Evolutionary conservation across 768 basidiomycete species (phyloP).

Genomic region (Collybiopsis confluens): DNA sequence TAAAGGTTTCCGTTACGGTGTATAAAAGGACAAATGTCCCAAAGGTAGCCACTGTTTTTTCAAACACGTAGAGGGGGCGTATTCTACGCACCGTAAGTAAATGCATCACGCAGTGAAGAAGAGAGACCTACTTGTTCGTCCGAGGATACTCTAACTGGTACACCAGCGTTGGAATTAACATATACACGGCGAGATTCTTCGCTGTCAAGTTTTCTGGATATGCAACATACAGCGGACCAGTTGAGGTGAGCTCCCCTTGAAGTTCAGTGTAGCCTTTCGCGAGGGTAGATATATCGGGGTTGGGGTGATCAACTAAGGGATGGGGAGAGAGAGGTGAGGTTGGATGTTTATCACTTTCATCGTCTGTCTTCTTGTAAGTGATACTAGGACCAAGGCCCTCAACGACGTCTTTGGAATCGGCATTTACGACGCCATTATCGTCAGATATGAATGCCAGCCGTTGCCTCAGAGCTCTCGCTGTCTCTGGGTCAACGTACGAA

Average conservation of each 20-base stretch:
- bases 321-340: slow-evolving; percentile 24
- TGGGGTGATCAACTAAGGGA: slow-evolving; percentile 62
- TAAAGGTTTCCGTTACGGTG: slow-evolving; percentile 91
- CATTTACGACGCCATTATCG: slow-evolving; percentile 12
- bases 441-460: slow-evolving; percentile 43
- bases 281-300: slow-evolving; percentile 56
- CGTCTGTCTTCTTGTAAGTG: slow-evolving; percentile 3
- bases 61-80: slow-evolving; percentile 78
- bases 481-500: slow-evolving; percentile 50
- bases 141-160: slow-evolving; percentile 97
- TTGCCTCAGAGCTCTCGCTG: slow-evolving; percentile 50
- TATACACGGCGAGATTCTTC: slow-evolving; percentile 80
- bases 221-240: slow-evolving; percentile 59
- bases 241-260: slow-evolving; percentile 68
- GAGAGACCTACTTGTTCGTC: slow-evolving; percentile 61
- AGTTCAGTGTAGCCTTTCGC: slow-evolving; percentile 78
- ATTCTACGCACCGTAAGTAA: slow-evolving; percentile 34
- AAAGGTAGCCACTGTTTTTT: slow-evolving; percentile 84
- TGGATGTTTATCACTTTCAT: not conserved
- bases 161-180: slow-evolving; percentile 86
- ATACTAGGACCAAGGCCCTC: not conserved
- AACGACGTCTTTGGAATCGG: slow-evolving; percentile 11
- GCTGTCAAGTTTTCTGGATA: slow-evolving; percentile 87
- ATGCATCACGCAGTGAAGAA: not conserved
- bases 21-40: slow-evolving; percentile 95